These are phyloP conservation scores for Coprinellus aureogranulatus DNA, from an alignment of 768 basidiomycete species.

Conservation along the genomic window DNA sequence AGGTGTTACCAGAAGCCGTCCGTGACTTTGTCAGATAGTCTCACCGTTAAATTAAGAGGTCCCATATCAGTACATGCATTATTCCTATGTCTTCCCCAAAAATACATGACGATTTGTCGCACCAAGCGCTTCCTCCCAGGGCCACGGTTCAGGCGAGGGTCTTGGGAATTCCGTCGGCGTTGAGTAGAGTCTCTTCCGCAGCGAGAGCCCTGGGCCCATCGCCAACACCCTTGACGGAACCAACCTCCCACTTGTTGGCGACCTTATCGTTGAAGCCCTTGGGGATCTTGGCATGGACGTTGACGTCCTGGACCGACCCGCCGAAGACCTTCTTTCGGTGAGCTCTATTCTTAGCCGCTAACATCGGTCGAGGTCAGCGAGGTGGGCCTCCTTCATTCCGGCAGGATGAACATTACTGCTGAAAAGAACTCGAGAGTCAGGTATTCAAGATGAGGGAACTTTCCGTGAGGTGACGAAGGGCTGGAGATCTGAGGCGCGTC, in stretches of 20 bases:
- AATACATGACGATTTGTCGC: not conserved
- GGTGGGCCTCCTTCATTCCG: too few relatives aligned
- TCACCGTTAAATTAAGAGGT: not conserved
- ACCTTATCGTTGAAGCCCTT: constrained; percentile 79
- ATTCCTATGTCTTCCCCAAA: not conserved
- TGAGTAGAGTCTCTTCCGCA: constrained; percentile 63
- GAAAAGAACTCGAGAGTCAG: constrained; percentile 6
- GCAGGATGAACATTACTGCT: too few relatives aligned
- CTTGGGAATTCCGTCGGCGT: constrained; percentile 67
- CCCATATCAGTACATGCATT: not conserved
- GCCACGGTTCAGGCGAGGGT: constrained; percentile 31
- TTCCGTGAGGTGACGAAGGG: not conserved
- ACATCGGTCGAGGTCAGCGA: too few relatives aligned
- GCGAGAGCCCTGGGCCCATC: constrained; percentile 81
- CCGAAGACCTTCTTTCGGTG: too few relatives aligned
- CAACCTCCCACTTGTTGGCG: constrained; percentile 67
- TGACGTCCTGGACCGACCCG: constrained; percentile 34
- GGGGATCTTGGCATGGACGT: constrained; percentile 47
- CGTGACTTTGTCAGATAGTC: not conserved
- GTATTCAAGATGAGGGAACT: constrained; percentile 3
- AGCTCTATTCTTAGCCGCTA: too few relatives aligned
- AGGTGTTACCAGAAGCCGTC: too few relatives aligned
- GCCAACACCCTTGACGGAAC: constrained; percentile 85
- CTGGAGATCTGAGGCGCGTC: not conserved
- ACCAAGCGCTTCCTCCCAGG: constrained; percentile 1